Evolutionary conservation across 371 early-diverging fungal species (phyloP).

Genomic region (Thermomucor indicae-seudaticae): DNA sequence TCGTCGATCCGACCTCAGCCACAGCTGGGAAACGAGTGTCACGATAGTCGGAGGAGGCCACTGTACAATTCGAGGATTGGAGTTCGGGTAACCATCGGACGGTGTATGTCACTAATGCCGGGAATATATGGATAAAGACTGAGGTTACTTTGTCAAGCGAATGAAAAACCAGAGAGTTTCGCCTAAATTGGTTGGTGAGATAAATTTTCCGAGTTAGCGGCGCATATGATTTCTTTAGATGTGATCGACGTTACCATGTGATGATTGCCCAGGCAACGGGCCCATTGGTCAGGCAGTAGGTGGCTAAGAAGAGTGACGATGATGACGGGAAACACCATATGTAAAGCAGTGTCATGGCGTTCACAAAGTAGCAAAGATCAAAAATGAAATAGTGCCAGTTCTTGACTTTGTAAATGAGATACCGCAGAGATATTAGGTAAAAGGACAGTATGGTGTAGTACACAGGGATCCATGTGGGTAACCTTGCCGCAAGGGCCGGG

Average conservation of each 20-base stretch:
- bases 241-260: too few species aligned
- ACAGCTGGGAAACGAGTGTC: slow-evolving; percentile 44
- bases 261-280: slow-evolving; percentile 72
- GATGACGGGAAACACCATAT: slow-evolving; percentile 51
- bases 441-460: slow-evolving; percentile 53
- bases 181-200: too few species aligned
- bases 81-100: slow-evolving; percentile 60
- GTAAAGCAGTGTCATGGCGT: slow-evolving; percentile 50
- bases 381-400: slow-evolving; percentile 69
- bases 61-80: slow-evolving; percentile 11
- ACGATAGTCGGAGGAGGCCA: slow-evolving; percentile 21
- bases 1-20: slow-evolving; percentile 10
- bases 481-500: slow-evolving; percentile 50
- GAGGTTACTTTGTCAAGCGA: slow-evolving; percentile 74
- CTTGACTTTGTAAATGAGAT: slow-evolving; percentile 54
- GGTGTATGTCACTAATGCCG: slow-evolving; percentile 57
- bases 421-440: slow-evolving; percentile 48
- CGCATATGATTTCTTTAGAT: too few species aligned
- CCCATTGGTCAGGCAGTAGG: slow-evolving; percentile 60
- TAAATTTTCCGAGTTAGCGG: too few species aligned
- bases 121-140: slow-evolving; percentile 68
- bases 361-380: slow-evolving; percentile 71
- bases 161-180: slow-evolving; percentile 64
- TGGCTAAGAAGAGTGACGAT: slow-evolving; percentile 43
- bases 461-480: slow-evolving; percentile 55